Percentiles rank a stretch among this genome's conserved stretches.
These are phyloP conservation scores for Candida nonsorbophila DNA, from an alignment of 805 yeast species.

Conservation along the genomic window DNA sequence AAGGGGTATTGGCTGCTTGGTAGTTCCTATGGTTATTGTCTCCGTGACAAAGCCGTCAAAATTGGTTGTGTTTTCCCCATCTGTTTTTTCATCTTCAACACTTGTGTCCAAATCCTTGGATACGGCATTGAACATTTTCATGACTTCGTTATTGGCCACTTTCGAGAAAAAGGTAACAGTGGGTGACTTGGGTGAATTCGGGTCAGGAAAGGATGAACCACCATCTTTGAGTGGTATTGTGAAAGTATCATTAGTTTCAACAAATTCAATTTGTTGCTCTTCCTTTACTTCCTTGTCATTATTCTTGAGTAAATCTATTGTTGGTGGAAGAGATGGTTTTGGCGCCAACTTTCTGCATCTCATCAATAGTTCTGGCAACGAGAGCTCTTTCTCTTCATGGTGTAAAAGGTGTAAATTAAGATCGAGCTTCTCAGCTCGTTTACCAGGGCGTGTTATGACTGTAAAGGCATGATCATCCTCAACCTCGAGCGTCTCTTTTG, in stretches of 20 bases:
- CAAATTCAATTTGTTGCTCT: constrained; percentile 2
- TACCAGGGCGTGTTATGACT: constrained; percentile 50
- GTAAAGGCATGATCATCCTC: constrained; percentile 27
- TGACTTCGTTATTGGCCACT: constrained; percentile 69
- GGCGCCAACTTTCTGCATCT: constrained; percentile 28
- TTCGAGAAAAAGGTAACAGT: constrained; percentile 75
- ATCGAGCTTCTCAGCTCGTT: constrained; percentile 53
- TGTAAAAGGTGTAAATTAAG: constrained; percentile 57
- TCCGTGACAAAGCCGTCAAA: constrained; percentile 47
- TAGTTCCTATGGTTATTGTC: constrained; percentile 24
- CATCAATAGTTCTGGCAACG: constrained; percentile 63
- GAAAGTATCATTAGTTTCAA: constrained; percentile 25
- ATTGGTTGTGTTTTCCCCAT: constrained; percentile 24
- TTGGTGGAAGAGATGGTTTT: not conserved
- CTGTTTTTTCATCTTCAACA: constrained; percentile 19
- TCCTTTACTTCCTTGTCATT: not conserved
- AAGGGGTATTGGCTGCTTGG: not conserved
- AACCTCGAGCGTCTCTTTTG: constrained; percentile 3
- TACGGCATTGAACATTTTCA: constrained; percentile 67
- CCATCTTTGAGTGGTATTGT: constrained; percentile 38
- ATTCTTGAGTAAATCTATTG: constrained; percentile 1
- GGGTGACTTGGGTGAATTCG: constrained; percentile 51
- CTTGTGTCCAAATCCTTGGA: constrained; percentile 23
- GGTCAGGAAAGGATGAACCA: constrained; percentile 6
- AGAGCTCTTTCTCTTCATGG: constrained; percentile 42